These are phyloP conservation scores for Ilyonectria robusta DNA, from an alignment of 2,329 filamentous ascomycete species.

Conservation along the genomic window DNA sequence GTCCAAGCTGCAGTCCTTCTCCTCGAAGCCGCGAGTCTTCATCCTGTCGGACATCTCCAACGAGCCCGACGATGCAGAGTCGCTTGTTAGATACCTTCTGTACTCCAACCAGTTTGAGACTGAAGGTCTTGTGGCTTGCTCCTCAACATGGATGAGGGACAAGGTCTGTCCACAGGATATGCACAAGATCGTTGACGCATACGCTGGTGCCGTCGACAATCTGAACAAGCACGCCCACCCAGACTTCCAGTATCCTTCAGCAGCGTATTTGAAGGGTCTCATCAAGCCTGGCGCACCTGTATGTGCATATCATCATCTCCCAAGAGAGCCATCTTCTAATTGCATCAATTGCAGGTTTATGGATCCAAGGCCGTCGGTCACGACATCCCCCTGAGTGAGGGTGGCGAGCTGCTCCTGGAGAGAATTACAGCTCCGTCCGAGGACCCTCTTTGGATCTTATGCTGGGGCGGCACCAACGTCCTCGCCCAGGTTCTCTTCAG, in stretches of 20 bases:
- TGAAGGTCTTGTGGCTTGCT: constrained; percentile 60
- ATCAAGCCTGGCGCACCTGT: constrained; percentile 56
- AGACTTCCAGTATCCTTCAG: constrained; percentile 57
- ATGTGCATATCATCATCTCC: constrained; percentile 7
- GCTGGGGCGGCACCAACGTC: constrained; percentile 68
- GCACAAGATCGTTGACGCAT: constrained; percentile 59
- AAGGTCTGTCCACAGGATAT: constrained; percentile 60
- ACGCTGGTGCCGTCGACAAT: constrained; percentile 60
- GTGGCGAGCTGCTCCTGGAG: constrained; percentile 59
- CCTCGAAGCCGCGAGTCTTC: constrained; percentile 55
- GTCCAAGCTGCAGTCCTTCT: constrained; percentile 35
- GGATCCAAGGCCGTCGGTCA: constrained; percentile 52
- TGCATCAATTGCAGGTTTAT: constrained; percentile 45
- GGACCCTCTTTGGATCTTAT: constrained; percentile 65
- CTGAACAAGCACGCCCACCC: constrained; percentile 64
- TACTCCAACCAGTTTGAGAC: constrained; percentile 64
- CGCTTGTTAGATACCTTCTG: constrained; percentile 59
- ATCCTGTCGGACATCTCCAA: constrained; percentile 62
- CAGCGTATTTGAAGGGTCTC: constrained; percentile 52
- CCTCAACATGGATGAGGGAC: constrained; percentile 61
- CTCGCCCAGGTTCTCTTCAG: constrained; percentile 64
- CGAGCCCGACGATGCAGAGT: constrained; percentile 62
- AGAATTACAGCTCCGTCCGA: constrained; percentile 39
- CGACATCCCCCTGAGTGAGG: constrained; percentile 52
- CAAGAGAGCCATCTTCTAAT: neutral